phyloP scores from a whole-genome alignment of 768 basidiomycete genomes.

The Lanmaoa rubissima region DNA sequence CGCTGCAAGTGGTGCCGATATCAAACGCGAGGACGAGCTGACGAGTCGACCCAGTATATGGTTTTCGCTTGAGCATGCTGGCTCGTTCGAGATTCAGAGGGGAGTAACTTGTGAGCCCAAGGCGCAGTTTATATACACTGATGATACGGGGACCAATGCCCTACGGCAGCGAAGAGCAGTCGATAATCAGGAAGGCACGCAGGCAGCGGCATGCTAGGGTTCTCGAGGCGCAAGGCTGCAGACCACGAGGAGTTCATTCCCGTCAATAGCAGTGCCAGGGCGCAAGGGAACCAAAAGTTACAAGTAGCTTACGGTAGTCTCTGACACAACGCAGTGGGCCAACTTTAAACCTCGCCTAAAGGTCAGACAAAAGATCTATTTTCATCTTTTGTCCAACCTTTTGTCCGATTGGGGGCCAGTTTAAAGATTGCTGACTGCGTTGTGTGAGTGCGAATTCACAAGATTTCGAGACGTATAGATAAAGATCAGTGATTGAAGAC shows the following conservation, averaged over 20 bases:
- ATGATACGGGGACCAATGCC: neutral
- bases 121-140: conserved; percentile 5
- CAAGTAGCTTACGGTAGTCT: neutral
- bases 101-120: neutral
- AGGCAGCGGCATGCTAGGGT: neutral
- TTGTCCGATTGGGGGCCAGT: too few species aligned
- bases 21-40: conserved; percentile 40
- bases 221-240: neutral
- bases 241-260: conserved; percentile 1
- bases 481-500: too few species aligned
- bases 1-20: conserved; percentile 38
- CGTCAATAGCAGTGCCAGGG: neutral
- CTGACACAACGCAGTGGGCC: too few species aligned
- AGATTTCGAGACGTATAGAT: neutral
- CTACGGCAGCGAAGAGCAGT: neutral
- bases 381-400: too few species aligned
- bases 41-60: conserved; percentile 32
- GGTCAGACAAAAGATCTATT: too few species aligned
- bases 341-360: too few species aligned
- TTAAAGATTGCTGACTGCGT: too few species aligned
- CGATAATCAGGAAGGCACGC: neutral
- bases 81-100: neutral
- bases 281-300: neutral
- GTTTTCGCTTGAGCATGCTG: conserved; percentile 30
- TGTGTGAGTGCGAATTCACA: neutral